Percentiles rank a stretch among this genome's conserved stretches.
These are phyloP conservation scores for Lodderomyces orthopsilosis DNA, from an alignment of 1,139 yeast species.

Conservation along the genomic window DNA sequence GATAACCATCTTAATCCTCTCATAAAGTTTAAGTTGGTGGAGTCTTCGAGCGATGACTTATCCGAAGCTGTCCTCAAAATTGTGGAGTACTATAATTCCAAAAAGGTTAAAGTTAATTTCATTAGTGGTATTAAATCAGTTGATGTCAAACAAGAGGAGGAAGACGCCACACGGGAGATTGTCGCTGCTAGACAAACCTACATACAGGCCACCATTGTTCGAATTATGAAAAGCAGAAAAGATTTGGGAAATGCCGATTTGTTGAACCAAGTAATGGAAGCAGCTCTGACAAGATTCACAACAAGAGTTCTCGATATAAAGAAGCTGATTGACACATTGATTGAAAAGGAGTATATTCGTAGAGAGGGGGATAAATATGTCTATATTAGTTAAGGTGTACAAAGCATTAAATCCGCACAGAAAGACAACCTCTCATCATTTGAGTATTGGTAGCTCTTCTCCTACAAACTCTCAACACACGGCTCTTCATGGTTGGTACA, in stretches of 20 bases:
- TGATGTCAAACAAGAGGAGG: conserved; percentile 74
- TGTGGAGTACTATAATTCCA: conserved; percentile 80
- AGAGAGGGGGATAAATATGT: conserved; percentile 79
- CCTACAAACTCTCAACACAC: too few relatives aligned
- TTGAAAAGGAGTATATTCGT: conserved; percentile 81
- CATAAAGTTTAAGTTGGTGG: conserved; percentile 71
- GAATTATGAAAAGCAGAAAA: conserved; percentile 95
- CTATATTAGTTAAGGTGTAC: conserved; percentile 49
- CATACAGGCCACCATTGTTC: conserved; percentile 89
- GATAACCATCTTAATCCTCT: conserved; percentile 77
- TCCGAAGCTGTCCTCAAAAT: conserved; percentile 66
- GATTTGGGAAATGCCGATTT: conserved; percentile 73
- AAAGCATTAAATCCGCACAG: too few relatives aligned
- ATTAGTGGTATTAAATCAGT: conserved; percentile 71
- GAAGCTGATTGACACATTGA: conserved; percentile 78
- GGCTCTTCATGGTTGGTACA: too few relatives aligned
- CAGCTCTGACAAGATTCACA: conserved; percentile 77
- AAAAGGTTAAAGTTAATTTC: conserved; percentile 81
- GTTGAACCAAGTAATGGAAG: conserved; percentile 86
- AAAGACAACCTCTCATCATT: too few relatives aligned
- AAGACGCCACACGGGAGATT: conserved; percentile 80
- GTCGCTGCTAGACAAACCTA: conserved; percentile 84
- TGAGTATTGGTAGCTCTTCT: too few relatives aligned
- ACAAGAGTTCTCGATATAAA: conserved; percentile 87
- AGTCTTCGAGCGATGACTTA: conserved; percentile 49